Evolutionary conservation across 345 rosid genomes (phyloP), one percentile per base, ranked within the genome.

Genomic region (Excoecaria agallocha): DNA sequence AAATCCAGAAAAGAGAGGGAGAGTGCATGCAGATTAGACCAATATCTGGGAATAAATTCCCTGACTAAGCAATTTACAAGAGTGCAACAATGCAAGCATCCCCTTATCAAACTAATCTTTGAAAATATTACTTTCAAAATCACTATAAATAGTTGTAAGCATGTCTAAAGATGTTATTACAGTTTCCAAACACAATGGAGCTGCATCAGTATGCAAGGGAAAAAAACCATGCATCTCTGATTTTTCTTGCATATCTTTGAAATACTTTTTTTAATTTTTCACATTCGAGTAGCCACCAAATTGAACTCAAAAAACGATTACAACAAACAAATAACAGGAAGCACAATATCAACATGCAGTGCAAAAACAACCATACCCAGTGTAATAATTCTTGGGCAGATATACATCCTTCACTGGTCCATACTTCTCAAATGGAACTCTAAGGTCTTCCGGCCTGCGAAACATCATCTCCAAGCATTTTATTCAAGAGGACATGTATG

Each of bases 381-480:
- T 92, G 70, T 88, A 83, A 81, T 89, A 94, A 78, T 92, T 87
- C 84, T 86, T 94, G 0, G 96, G 98, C 17, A 94, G 83, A 80
- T 94, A 94, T 50, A 94, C 89, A 59, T 94, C 97, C 81, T 89
- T 94, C 79, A 94, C 90, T 0, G 92, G 97, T 68, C 97, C 97
- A 73, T 78, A 94, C 22, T 91, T 85, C 81, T 90, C 93, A 68
- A 94, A 94, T 3, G 96, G 90, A 50, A 68, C 78, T 89, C 93
- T 88, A 58, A 94, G 96, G 72, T 94, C 98, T 68, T 89, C 93
- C 3, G 93, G 84, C 88, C 97, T 94, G 94, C 77, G 68, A 13
- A 73, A 37, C 35, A 72, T 22, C 12, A 66, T 45, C 49, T 15
- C 12, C 16, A 9, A 24, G 12, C 58, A 15, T 24, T 10, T 8